Evolutionary conservation across 441 rosid species (phyloP), one percentile per base, ranked within the genome.

Genomic region (Geranium incanum): DNA sequence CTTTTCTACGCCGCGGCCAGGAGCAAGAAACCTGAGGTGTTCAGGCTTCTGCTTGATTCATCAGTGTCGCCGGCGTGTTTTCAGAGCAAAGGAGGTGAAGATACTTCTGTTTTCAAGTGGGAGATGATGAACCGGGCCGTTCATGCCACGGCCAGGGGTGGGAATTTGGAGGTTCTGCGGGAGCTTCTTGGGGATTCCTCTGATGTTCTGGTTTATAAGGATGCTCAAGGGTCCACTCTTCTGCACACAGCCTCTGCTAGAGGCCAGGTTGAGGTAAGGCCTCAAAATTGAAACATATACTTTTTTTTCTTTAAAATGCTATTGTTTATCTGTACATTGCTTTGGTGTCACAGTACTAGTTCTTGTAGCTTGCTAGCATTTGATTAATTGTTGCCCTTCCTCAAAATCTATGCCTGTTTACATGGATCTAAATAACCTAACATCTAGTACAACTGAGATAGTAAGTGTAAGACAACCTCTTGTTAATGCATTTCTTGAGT

Each of bases 111-210:
- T 59, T 91, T 88, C 36, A 85, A 83, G 76, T 52, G 79, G 80
- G 98, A 89, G 80, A 84, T 95, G 87, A 80, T 80, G 86, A 90
- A 87, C 66, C 84, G 99, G 76, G 97, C 93, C 36, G 87, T 85
- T 79, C 99, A 92, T 77, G 88, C 91, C 19, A 89, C 92, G 0
- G 97, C 95, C 1, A 84, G 98, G 80, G 97, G 99, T 8, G 97
- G 99, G 68, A 89, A 87, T 85, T 81, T 85, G 90, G 88, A 83
- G 77, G 79, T 90, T 55, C 74, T 91, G 73, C 86, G 75, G 77
- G 85, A 86, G 72, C 69, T 82, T 43, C 37, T 85, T 7, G 77
- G 73, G 5, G 86, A 76, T 73, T 84, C 81, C 64, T 79, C 66
- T 18, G 82, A 75, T 82, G 84, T 84, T 75, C 69, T 77, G 16